phyloP scores from a whole-genome alignment of 805 yeast species.

The Yamadazyma akitaensis region DNA sequence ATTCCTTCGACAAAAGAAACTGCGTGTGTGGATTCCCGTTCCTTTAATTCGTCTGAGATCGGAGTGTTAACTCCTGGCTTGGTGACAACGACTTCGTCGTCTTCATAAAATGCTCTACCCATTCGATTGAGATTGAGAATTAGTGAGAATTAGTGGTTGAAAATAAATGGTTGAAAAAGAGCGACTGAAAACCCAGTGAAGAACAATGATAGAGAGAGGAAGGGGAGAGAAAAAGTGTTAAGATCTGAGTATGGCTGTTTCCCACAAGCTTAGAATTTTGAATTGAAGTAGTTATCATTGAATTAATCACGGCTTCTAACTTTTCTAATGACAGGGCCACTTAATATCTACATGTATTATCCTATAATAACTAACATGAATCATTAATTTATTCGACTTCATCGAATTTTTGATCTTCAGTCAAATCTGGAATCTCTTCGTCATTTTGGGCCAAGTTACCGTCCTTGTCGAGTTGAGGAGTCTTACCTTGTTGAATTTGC shows the following conservation, averaged over 20 bases:
- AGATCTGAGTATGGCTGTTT: too few species aligned
- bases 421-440: constrained; percentile 74
- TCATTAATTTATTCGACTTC: constrained; percentile 40
- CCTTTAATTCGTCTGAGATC: constrained; percentile 34
- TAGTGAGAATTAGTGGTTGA: not conserved
- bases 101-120: constrained; percentile 49
- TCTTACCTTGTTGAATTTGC: constrained; percentile 68
- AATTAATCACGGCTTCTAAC: too few species aligned
- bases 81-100: constrained; percentile 45
- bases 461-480: constrained; percentile 38
- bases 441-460: constrained; percentile 47
- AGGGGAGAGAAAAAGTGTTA: too few species aligned
- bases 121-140: constrained; percentile 7
- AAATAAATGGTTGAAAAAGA: not conserved
- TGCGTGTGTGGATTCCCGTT: constrained; percentile 37
- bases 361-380: constrained; percentile 31
- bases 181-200: too few species aligned
- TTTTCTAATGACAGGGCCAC: not conserved
- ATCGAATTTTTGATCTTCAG: constrained; percentile 86
- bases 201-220: too few species aligned
- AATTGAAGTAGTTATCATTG: too few species aligned
- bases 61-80: constrained; percentile 47
- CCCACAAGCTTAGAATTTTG: too few species aligned
- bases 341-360: constrained; percentile 11
- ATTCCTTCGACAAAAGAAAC: constrained; percentile 49